Evolutionary conservation across 2,329 filamentous ascomycete species (phyloP).

Genomic region (Hymenoscyphus scutula): DNA sequence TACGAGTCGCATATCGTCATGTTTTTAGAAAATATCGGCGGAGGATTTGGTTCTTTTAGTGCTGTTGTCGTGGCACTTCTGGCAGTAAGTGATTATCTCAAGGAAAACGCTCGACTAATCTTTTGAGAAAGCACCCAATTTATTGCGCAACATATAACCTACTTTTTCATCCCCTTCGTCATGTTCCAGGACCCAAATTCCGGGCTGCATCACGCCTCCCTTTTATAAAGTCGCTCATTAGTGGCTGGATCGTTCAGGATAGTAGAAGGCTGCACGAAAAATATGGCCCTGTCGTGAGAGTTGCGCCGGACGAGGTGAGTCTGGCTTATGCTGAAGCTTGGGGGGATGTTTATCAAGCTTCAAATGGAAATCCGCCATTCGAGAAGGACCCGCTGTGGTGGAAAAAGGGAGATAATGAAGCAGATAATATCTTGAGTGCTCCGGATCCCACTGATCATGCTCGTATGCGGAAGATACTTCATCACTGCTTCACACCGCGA

Average conservation of each 20-base stretch:
- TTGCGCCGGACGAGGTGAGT: conserved; percentile 3
- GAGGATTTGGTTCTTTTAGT: not conserved
- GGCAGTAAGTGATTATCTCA: not conserved
- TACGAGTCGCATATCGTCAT: not conserved
- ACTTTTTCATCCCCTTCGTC: not conserved
- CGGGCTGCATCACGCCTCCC: conserved; percentile 1
- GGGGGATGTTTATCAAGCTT: not conserved
- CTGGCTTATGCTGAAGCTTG: conserved; percentile 1
- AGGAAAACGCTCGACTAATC: not conserved
- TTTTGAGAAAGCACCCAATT: not conserved
- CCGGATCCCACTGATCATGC: not conserved
- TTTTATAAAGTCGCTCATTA: not conserved
- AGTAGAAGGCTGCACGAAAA: not conserved
- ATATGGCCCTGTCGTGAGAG: not conserved
- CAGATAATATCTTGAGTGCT: not conserved
- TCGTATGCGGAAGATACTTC: not conserved
- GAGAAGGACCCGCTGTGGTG: not conserved
- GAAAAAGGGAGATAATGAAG: not conserved
- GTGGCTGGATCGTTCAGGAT: not conserved
- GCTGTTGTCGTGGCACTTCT: not conserved
- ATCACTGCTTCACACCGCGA: not conserved
- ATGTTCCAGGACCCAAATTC: not conserved
- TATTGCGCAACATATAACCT: not conserved
- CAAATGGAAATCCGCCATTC: not conserved
- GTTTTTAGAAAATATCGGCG: not conserved